Percentiles rank a stretch among this genome's conserved stretches.
phyloP scores from a whole-genome alignment of 1,284 basidiomycete species.

The Amylostereum areolatum region DNA sequence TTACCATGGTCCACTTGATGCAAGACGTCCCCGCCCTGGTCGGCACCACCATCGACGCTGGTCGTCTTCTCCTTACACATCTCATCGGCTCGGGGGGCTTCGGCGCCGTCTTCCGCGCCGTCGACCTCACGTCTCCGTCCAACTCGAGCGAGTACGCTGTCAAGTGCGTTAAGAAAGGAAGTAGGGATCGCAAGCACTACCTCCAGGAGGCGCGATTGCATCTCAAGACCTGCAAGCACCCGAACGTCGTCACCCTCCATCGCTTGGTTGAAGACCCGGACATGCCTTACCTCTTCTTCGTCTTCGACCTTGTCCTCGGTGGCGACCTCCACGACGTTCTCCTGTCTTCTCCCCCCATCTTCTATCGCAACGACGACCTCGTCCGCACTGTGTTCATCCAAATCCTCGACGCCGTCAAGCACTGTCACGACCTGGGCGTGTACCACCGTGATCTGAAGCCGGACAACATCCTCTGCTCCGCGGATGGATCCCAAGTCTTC shows the following conservation, averaged over 20 bases:
- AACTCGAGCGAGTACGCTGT: slow-evolving; percentile 40
- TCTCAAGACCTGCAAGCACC: slow-evolving; percentile 45
- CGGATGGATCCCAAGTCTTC: slow-evolving; percentile 39
- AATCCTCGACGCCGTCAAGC: slow-evolving; percentile 53
- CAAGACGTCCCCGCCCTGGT: slow-evolving; percentile 19
- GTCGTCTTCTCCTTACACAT: slow-evolving; percentile 37
- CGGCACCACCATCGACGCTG: slow-evolving; percentile 20
- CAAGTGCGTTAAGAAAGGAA: slow-evolving; percentile 58
- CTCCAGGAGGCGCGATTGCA: slow-evolving; percentile 34
- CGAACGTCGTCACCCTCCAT: slow-evolving; percentile 53
- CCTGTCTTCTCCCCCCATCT: no score
- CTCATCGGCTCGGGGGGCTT: background rate
- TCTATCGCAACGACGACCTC: slow-evolving; percentile 36
- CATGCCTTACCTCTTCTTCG: slow-evolving; percentile 50
- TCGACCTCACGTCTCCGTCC: slow-evolving; percentile 31
- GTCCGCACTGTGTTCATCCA: slow-evolving; percentile 50
- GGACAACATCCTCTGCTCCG: slow-evolving; percentile 59
- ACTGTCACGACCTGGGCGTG: slow-evolving; percentile 53
- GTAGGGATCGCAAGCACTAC: slow-evolving; percentile 29
- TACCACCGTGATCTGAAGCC: slow-evolving; percentile 71
- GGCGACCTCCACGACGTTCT: slow-evolving; percentile 62
- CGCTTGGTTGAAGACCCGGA: slow-evolving; percentile 51
- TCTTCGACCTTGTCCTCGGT: slow-evolving; percentile 57
- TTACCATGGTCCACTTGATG: no score
- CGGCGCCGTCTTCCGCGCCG: slow-evolving; percentile 46